These are phyloP conservation scores for Fusarium nisikadoi DNA, from an alignment of 2,329 filamentous ascomycete species.

Conservation along the genomic window DNA sequence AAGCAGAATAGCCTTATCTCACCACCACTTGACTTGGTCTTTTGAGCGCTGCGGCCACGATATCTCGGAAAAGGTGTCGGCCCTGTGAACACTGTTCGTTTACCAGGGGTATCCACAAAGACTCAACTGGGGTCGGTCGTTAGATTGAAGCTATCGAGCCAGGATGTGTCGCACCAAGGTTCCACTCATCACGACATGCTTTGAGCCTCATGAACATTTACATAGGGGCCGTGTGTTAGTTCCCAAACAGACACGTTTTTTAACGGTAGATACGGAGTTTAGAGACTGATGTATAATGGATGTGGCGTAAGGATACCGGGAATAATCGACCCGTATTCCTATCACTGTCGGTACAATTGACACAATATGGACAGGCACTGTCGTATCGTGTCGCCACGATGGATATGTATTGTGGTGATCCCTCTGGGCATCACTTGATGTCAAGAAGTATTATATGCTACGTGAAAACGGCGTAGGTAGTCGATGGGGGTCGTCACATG, in stretches of 20 bases:
- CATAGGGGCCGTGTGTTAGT: not conserved
- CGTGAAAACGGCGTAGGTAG: not conserved
- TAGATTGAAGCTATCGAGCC: conserved; percentile 33
- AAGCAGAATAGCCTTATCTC: not conserved
- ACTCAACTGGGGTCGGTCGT: no score
- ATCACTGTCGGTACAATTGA: not conserved
- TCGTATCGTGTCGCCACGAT: not conserved
- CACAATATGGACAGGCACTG: no score
- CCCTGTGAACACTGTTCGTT: not conserved
- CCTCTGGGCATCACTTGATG: not conserved
- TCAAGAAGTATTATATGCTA: not conserved
- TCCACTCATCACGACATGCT: conserved; percentile 33
- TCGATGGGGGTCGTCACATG: not conserved
- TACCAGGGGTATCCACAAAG: conserved; percentile 22
- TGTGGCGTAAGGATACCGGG: not conserved
- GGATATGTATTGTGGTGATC: not conserved
- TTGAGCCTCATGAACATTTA: conserved; percentile 32
- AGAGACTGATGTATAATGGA: not conserved
- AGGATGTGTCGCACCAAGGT: conserved; percentile 25
- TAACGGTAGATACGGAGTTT: not conserved
- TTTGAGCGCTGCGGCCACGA: not conserved
- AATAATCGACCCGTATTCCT: not conserved
- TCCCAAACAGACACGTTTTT: not conserved
- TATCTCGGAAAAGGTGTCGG: conserved; percentile 5
- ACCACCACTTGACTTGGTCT: not conserved